Conservation (phyloP, 345 rosid species). For the Citrus sinensis region DVS_A1.0 CM039169.1:11089001-11089500, state of each 20-base stretch:
- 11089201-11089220: constrained; percentile 55
- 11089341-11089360: constrained; percentile 17
- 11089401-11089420: constrained; percentile 73
- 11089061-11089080: constrained; percentile 26
- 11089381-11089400: constrained; percentile 40
- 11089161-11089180: constrained; percentile 73
- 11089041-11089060: constrained; percentile 16
- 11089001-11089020: constrained; percentile 14
- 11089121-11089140: constrained; percentile 39
- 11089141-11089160: constrained; percentile 52
- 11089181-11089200: constrained; percentile 78
- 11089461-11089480: constrained; percentile 19
- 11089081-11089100: constrained; percentile 30
- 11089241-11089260: constrained; percentile 31
- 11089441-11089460: constrained; percentile 48
- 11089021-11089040: constrained; percentile 6
- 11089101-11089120: constrained; percentile 35
- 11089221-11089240: constrained; percentile 30
- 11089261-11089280: constrained; percentile 11
- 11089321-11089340: constrained; percentile 8
- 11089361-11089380: constrained; percentile 23
- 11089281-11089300: constrained; percentile 16
- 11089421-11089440: constrained; percentile 65
- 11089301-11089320: constrained; percentile 12
- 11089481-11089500: constrained; percentile 7